phyloP scores from a whole-genome alignment of 2,329 filamentous ascomycete species.

The Metarhizium robertsii region DNA sequence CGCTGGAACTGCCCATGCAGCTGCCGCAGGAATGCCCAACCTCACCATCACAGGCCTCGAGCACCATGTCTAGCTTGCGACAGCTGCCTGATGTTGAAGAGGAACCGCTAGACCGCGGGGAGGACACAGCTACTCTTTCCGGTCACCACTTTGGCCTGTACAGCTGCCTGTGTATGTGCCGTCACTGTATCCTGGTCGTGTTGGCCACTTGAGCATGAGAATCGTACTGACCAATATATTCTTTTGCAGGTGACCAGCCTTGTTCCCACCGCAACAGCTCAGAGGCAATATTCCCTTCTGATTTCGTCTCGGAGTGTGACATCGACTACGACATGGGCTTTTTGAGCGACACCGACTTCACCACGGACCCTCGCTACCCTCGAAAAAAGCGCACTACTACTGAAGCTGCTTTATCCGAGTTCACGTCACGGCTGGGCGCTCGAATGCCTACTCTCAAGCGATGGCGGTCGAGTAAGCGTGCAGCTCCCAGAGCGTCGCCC shows the following conservation, averaged over 20 bases:
- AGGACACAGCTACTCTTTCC: conserved; percentile 27
- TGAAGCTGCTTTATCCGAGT: conserved; percentile 51
- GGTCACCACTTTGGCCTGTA: conserved; percentile 38
- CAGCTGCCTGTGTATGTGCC: conserved; percentile 66
- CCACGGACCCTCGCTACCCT: conserved; percentile 28
- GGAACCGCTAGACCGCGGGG: conserved; percentile 64
- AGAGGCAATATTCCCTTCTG: conserved; percentile 27
- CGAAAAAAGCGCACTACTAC: conserved; percentile 47
- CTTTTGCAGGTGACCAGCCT: conserved; percentile 45
- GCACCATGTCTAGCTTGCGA: conserved; percentile 49
- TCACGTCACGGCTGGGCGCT: conserved; percentile 57
- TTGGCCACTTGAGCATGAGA: neutral
- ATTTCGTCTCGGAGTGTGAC: conserved; percentile 33
- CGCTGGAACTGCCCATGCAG: conserved; percentile 51
- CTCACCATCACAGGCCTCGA: conserved; percentile 21
- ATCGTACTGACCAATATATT: neutral
- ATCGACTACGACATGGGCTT: conserved; percentile 60
- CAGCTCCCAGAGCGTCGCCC: conserved; percentile 43
- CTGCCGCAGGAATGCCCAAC: conserved; percentile 13
- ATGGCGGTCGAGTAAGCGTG: conserved; percentile 37
- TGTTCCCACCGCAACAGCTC: conserved; percentile 46
- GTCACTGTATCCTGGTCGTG: neutral
- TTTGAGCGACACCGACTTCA: conserved; percentile 53
- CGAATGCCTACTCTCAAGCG: conserved; percentile 45
- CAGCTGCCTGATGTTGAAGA: conserved; percentile 76